These are phyloP conservation scores for Rhodotorula sp. DNA, from an alignment of 1,284 basidiomycete genomes.

Conservation along the genomic window DNA sequence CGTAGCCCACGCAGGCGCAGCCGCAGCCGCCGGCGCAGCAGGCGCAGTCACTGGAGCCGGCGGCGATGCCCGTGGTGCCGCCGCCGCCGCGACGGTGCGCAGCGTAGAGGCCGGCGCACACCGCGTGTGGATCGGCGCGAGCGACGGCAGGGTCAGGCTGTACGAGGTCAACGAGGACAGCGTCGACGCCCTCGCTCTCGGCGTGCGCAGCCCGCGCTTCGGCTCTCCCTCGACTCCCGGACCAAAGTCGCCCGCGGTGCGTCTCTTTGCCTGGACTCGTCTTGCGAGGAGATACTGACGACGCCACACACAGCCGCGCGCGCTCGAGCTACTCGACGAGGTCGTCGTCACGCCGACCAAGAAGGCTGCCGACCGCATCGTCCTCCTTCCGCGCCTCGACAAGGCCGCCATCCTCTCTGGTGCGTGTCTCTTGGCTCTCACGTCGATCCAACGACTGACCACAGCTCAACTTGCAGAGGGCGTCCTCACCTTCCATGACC, in stretches of 20 bases:
- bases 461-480: constrained; percentile 56
- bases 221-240: constrained; percentile 4
- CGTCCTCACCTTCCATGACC: constrained; percentile 73
- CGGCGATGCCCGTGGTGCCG: neutral
- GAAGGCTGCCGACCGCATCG: constrained; percentile 32
- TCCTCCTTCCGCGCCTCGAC: constrained; percentile 32
- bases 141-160: constrained; percentile 29
- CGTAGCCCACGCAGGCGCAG: constrained; percentile 10
- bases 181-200: neutral
- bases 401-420: constrained; percentile 42
- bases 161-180: constrained; percentile 32
- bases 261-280: neutral
- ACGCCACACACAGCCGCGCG: neutral
- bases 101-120: constrained; percentile 33
- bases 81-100: constrained; percentile 5
- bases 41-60: neutral
- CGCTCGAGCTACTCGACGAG: constrained; percentile 31
- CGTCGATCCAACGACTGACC: neutral
- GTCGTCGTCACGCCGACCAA: constrained; percentile 16
- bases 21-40: neutral
- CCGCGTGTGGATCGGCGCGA: constrained; percentile 31
- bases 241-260: neutral
- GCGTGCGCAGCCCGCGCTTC: neutral
- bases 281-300: neutral
- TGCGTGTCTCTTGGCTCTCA: neutral